Percentiles rank a stretch among this genome's conserved stretches.
These are phyloP conservation scores for Aspergillus sp. DNA, from an alignment of 2,329 filamentous ascomycete genomes.

Conservation along the genomic window DNA sequence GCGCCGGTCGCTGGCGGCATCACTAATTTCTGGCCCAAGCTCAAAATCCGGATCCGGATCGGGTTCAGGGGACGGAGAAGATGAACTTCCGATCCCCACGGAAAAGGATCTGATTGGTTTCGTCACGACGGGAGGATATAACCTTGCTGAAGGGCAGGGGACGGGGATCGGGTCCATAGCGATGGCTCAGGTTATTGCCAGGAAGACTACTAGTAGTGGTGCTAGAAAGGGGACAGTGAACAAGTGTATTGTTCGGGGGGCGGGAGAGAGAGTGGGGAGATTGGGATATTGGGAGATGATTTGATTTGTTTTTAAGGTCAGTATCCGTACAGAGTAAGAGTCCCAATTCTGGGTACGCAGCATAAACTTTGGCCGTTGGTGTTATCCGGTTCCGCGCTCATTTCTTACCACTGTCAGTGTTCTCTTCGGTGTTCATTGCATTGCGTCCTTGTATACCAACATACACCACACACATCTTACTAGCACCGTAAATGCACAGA, in stretches of 20 bases:
- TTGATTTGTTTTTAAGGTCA: conserved; percentile 23
- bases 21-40: conserved; percentile 31
- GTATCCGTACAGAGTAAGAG: conserved; percentile 5
- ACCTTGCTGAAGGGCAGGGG: conserved; percentile 66
- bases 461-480: too few relatives aligned
- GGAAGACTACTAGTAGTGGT: conserved; percentile 1
- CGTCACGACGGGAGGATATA: conserved; percentile 79
- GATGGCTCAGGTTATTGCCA: conserved; percentile 48
- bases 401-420: background rate
- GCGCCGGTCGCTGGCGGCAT: conserved; percentile 23
- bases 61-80: conserved; percentile 11
- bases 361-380: background rate
- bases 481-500: too few relatives aligned
- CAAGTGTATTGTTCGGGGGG: conserved; percentile 70
- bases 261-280: conserved; percentile 71
- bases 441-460: too few relatives aligned
- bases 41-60: too few relatives aligned
- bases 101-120: conserved; percentile 79
- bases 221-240: conserved; percentile 22
- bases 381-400: background rate
- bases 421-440: too few relatives aligned
- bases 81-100: conserved; percentile 55
- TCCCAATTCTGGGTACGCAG: background rate
- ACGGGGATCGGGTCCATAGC: conserved; percentile 68
- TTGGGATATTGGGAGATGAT: conserved; percentile 70